Conservation (phyloP, 768 basidiomycete genomes). For the Boletus pseudo-olivaceus region DNA sequence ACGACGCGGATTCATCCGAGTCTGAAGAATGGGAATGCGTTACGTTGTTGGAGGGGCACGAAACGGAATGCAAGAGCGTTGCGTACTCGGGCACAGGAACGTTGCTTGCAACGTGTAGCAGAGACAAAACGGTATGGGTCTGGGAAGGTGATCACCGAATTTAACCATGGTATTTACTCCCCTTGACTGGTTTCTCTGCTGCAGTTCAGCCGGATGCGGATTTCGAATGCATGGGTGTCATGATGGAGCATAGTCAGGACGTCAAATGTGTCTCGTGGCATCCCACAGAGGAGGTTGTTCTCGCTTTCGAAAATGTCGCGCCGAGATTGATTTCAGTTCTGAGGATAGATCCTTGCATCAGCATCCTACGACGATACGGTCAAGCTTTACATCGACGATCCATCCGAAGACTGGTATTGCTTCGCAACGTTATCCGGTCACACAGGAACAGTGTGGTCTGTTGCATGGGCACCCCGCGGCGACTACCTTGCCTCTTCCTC, state of each 20-base stretch:
- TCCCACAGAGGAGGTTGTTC: constrained; percentile 83
- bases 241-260: constrained; percentile 97
- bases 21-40: constrained; percentile 83
- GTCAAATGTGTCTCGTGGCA: constrained; percentile 96
- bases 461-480: constrained; percentile 78
- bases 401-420: constrained; percentile 91
- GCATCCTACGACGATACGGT: constrained; percentile 97
- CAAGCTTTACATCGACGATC: constrained; percentile 90
- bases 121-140: constrained; percentile 98
- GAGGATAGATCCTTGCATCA: constrained; percentile 84
- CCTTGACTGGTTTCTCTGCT: not conserved
- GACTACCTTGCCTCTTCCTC: constrained; percentile 83
- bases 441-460: constrained; percentile 85
- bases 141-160: constrained; percentile 76
- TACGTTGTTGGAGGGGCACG: constrained; percentile 87
- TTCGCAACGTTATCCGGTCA: constrained; percentile 81
- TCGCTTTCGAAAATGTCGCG: not conserved
- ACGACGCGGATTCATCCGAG: constrained; percentile 29
- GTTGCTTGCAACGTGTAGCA: constrained; percentile 87
- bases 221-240: constrained; percentile 90
- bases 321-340: constrained; percentile 7
- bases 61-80: constrained; percentile 93
- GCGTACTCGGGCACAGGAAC: constrained; percentile 74
- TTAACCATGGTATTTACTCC: not conserved
- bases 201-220: constrained; percentile 87